Base-by-base conservation (phyloP, 352 stramenopile genomes). In the Globisporangium abappressorium region DNA sequence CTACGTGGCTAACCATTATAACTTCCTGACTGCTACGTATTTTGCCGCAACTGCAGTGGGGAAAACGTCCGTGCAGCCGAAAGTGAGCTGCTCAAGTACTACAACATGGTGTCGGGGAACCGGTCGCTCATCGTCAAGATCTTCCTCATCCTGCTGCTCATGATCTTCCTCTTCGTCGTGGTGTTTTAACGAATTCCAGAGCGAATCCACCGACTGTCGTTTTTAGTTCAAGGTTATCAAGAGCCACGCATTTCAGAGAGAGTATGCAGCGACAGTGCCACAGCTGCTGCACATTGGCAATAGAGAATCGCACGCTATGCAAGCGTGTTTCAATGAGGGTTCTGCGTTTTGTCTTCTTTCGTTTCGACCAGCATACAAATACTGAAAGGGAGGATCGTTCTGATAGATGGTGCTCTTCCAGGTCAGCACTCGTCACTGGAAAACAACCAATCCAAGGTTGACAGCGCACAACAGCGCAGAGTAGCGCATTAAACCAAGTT, bases 131-230 rank as follows among this genome's bases (percentile, higher is more conserved):
- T 95, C 65, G 60, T 95, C 64, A 95, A 95, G 78, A 89, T 95
- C 71, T 95, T 95, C 67, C 64, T 93, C 71, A 73, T 95, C 53
- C 72, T 95, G 22, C 62, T 95, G 30, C 72, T 95, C 56, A 79
- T 93, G 68, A 93, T 93, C 64, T 93, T 93, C 72, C 80, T 93
- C 68, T 95, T 95, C 63, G 75, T 92, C 43, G 87, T 95, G 41
- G 81, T 80, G 43, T 33, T 33, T 33, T 33, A 33, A 33, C 30
- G 30, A 33, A 33, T 33, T 33, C 30, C 30, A 33, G 30, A 33
- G 30, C 30, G 30, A 33, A 33, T 33, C 30, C 30, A 33, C 30
- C 30, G 30, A 33, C 30, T 33, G 30, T 6, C 30, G 30, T 33
- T 33, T 33, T 33, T 6, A 33, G 30, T 33, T 33, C 30, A 33